phyloP scores from a whole-genome alignment of 2,329 filamentous ascomycete species.

The Ilyonectria robusta region DNA sequence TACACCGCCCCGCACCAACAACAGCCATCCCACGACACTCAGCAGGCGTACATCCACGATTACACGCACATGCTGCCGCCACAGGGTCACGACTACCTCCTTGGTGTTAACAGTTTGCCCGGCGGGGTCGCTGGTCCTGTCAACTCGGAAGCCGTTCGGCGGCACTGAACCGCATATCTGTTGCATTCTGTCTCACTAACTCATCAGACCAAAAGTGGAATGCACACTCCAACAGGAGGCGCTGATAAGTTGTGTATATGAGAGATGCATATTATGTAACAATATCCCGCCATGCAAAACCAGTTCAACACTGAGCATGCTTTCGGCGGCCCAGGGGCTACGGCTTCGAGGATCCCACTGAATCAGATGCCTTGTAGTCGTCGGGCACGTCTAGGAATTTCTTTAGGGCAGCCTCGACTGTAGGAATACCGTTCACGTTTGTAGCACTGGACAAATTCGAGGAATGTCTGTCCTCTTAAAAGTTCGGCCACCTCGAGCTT shows the following conservation, averaged over 20 bases:
- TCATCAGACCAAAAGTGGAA: no score
- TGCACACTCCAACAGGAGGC: no score
- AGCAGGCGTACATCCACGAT: background rate
- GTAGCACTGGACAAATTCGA: no score
- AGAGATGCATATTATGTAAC: no score
- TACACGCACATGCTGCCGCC: background rate
- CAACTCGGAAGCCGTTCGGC: background rate
- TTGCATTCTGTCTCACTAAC: no score
- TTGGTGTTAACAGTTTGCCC: background rate
- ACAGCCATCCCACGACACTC: background rate
- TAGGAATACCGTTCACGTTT: no score
- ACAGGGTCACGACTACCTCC: background rate
- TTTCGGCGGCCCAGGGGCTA: background rate
- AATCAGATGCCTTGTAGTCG: background rate
- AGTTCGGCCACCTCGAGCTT: no score
- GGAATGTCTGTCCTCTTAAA: no score
- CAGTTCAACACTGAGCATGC: background rate
- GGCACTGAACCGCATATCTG: background rate
- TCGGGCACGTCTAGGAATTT: no score
- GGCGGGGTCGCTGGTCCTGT: background rate
- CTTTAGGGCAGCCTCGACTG: no score
- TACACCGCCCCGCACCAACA: background rate
- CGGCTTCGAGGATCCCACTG: background rate
- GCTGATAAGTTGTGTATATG: no score
- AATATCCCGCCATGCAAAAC: background rate